A percentile compares a stretch with the other conserved stretches of the same genome.
Evolutionary conservation across 2,329 filamentous ascomycete genomes (phyloP).

Genomic region (Pseudocercospora crystallina): DNA sequence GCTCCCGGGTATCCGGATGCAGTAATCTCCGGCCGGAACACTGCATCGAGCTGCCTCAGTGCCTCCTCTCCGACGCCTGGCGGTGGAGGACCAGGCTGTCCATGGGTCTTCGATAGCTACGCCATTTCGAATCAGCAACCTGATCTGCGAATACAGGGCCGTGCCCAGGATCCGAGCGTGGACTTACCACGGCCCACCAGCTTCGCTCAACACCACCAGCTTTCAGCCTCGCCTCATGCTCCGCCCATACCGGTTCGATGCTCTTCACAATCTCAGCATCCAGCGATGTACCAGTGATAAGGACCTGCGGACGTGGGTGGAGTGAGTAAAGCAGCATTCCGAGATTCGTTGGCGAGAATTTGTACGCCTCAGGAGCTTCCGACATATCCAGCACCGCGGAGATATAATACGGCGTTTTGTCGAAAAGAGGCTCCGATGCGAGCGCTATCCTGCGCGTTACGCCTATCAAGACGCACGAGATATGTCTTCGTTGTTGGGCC

Average conservation of each 20-base stretch:
- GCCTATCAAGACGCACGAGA: neutral
- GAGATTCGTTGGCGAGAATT: conserved; percentile 1
- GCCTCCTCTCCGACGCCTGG: conserved; percentile 3
- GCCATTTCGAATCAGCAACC: neutral
- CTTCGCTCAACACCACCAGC: neutral
- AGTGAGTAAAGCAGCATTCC: conserved; percentile 4
- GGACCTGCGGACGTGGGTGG: conserved; percentile 1
- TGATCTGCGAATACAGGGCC: no score
- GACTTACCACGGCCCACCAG: conserved; percentile 8
- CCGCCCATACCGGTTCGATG: conserved; percentile 4
- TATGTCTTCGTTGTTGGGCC: neutral
- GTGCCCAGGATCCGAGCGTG: neutral
- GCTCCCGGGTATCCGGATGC: no score
- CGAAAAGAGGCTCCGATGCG: neutral
- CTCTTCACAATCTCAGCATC: neutral
- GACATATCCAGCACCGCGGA: conserved; percentile 1
- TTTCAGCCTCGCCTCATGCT: conserved; percentile 6
- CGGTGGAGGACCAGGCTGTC: conserved; percentile 3
- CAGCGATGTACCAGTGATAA: conserved; percentile 1
- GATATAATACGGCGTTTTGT: conserved; percentile 2
- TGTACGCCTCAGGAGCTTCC: conserved; percentile 5
- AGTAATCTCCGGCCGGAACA: neutral
- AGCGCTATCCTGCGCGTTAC: conserved; percentile 2
- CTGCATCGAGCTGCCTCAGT: conserved; percentile 7
- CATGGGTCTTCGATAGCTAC: conserved; percentile 8